phyloP scores from a whole-genome alignment of 2,329 filamentous ascomycete genomes.

The Hymenoscyphus occultus region DNA sequence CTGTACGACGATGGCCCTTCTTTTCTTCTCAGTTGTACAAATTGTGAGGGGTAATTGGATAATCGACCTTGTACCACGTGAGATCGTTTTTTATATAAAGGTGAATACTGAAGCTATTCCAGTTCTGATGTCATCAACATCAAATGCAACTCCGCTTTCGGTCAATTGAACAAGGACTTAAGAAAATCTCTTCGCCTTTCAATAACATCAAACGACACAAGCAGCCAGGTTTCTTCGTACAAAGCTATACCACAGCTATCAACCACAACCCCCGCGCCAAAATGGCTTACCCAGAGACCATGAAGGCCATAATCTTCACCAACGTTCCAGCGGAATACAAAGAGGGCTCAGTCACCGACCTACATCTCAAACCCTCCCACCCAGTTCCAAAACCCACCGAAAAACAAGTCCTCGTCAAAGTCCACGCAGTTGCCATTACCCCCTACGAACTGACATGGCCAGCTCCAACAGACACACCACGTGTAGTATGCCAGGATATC shows the following conservation, averaged over 20 bases:
- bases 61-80: neutral
- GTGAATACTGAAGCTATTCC: too few relatives aligned
- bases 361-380: neutral
- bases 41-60: neutral
- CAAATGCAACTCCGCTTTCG: too few relatives aligned
- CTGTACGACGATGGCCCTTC: neutral
- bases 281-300: neutral
- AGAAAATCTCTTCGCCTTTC: neutral
- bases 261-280: neutral
- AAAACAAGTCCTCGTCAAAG: slow-evolving; percentile 16
- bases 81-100: neutral
- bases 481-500: slow-evolving; percentile 18
- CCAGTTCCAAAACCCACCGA: slow-evolving; percentile 4
- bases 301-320: neutral
- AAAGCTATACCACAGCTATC: neutral
- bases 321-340: neutral
- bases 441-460: slow-evolving; percentile 22
- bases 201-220: neutral
- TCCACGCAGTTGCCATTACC: slow-evolving; percentile 16
- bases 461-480: slow-evolving; percentile 2
- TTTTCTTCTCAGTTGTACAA: neutral
- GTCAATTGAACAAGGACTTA: too few relatives aligned
- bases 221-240: neutral
- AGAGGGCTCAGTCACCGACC: neutral
- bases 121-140: too few relatives aligned